Evolutionary conservation across 108 stramenopile species (phyloP).

Genomic region (Fistulifera pelliculosa): DNA sequence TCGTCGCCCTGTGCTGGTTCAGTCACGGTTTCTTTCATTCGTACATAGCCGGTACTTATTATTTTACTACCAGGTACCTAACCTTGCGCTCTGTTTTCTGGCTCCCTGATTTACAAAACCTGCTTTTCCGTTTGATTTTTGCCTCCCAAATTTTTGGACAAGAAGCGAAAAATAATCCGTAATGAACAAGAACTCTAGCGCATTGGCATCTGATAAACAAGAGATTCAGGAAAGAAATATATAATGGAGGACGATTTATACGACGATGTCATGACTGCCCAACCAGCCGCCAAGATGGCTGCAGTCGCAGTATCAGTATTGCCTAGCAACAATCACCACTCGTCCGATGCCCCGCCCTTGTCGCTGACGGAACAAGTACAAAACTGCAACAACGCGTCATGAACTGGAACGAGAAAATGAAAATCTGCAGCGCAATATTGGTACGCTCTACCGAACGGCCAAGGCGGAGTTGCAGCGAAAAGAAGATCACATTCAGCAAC

Average conservation of each 20-base stretch:
- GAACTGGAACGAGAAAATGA: conserved; percentile 35
- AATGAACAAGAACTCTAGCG: too few species aligned
- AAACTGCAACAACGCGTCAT: conserved; percentile 5
- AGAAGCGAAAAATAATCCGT: too few species aligned
- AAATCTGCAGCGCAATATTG: conserved; percentile 45
- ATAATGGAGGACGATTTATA: conserved; percentile 6
- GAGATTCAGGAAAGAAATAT: too few species aligned
- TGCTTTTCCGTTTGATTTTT: too few species aligned
- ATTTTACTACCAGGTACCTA: too few species aligned
- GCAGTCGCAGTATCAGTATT: neutral
- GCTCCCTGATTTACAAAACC: too few species aligned
- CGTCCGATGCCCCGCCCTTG: neutral
- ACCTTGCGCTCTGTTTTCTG: too few species aligned
- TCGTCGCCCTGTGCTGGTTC: neutral
- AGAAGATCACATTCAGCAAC: conserved; percentile 23
- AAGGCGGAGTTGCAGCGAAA: conserved; percentile 40
- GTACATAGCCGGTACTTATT: neutral
- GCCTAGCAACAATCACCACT: neutral
- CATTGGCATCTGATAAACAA: too few species aligned
- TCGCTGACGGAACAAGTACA: conserved; percentile 12
- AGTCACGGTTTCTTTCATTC: neutral
- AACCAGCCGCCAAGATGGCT: conserved; percentile 1
- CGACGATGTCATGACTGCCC: conserved; percentile 10
- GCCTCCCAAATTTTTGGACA: too few species aligned
- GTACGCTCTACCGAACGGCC: conserved; percentile 52